Evolutionary conservation across 2,329 filamentous ascomycete genomes (phyloP).

Genomic region (Chlorencoelia australis): DNA sequence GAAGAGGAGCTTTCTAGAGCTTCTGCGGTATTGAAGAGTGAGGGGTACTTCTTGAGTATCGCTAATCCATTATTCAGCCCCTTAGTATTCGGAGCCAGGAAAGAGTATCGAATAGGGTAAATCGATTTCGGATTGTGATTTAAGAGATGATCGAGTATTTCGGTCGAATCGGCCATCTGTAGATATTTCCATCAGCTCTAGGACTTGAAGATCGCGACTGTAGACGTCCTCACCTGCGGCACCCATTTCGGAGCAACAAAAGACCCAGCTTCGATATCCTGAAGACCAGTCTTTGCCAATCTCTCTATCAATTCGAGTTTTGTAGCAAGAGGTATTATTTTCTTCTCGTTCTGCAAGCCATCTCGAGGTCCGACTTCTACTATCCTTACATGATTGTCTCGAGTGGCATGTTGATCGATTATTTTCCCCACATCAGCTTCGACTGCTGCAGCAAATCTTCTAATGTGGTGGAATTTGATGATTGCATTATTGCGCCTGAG

Average conservation of each 20-base stretch:
- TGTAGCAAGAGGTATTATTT: conserved; percentile 55
- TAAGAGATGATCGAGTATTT: conserved; percentile 62
- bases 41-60: conserved; percentile 46
- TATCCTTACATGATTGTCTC: conserved; percentile 41
- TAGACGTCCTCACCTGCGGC: conserved; percentile 68
- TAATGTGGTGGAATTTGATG: conserved; percentile 10
- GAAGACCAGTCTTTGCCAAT: conserved; percentile 57
- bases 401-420: conserved; percentile 14
- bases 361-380: conserved; percentile 80
- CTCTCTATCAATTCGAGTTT: conserved; percentile 69
- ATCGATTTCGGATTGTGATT: conserved; percentile 43
- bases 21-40: conserved; percentile 37
- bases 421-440: conserved; percentile 7
- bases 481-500: conserved; percentile 4
- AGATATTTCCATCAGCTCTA: conserved; percentile 1
- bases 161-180: conserved; percentile 69
- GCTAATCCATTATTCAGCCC: conserved; percentile 55
- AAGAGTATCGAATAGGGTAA: conserved; percentile 60
- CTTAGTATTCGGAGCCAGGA: conserved; percentile 68
- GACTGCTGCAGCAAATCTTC: conserved; percentile 16
- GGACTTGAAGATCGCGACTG: conserved; percentile 2
- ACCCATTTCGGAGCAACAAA: conserved; percentile 81
- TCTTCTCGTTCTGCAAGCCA: conserved; percentile 80
- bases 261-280: conserved; percentile 69
- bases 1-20: conserved; percentile 26